phyloP scores from a whole-genome alignment of 108 stramenopile species.

The Epithemia pelagica region DNA sequence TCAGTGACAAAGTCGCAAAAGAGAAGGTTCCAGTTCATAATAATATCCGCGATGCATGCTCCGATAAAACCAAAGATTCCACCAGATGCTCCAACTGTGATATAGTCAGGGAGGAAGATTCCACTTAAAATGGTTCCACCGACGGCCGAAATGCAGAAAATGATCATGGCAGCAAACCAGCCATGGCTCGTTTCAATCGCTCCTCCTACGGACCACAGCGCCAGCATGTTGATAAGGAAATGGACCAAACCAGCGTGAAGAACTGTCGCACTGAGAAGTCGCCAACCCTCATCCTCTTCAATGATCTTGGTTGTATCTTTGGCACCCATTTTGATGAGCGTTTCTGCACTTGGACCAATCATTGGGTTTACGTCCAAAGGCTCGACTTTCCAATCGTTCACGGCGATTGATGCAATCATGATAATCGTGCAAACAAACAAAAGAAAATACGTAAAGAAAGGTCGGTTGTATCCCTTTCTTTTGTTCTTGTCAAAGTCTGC shows the following conservation, averaged over 20 bases:
- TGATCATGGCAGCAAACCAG: constrained; percentile 45
- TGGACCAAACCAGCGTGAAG: constrained; percentile 96
- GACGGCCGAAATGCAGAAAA: constrained; percentile 69
- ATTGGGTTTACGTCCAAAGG: constrained; percentile 69
- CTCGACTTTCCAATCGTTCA: constrained; percentile 85
- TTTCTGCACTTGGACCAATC: constrained; percentile 82
- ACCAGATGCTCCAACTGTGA: constrained; percentile 88
- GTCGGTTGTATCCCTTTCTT: constrained; percentile 48
- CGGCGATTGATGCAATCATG: constrained; percentile 58
- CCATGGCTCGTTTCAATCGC: constrained; percentile 89
- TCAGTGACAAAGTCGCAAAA: constrained; percentile 69
- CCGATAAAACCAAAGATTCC: constrained; percentile 94
- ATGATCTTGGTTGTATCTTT: constrained; percentile 85
- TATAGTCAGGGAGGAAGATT: constrained; percentile 84
- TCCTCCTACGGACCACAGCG: constrained; percentile 83
- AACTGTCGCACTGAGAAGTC: constrained; percentile 80
- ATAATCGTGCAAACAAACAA: constrained; percentile 57
- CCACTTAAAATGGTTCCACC: constrained; percentile 85
- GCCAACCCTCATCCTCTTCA: constrained; percentile 71
- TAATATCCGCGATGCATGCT: constrained; percentile 83
- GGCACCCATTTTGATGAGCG: constrained; percentile 82
- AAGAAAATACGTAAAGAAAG: constrained; percentile 66
- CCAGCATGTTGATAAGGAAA: constrained; percentile 86
- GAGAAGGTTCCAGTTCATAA: constrained; percentile 89
- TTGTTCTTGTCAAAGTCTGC: constrained; percentile 70